Base-by-base conservation (phyloP, 2,329 filamentous ascomycete genomes). In the Diaporthe citrichinensis region DNA sequence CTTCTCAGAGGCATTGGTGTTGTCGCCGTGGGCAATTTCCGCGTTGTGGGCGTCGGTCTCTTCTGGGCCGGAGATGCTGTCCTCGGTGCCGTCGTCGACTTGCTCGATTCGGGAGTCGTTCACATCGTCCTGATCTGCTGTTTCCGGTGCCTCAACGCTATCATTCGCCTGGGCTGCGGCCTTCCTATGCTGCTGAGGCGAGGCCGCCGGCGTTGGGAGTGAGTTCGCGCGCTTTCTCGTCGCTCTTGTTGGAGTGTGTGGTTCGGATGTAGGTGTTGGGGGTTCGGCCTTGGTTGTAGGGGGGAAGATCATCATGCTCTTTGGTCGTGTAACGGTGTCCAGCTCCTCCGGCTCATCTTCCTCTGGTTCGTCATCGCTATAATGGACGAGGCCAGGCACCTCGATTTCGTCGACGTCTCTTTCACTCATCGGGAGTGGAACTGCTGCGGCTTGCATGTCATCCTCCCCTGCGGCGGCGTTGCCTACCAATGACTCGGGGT, bases 381-480 rank as follows among this genome's bases (percentile, higher is more conserved):
- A 89, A 17, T 83, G 83, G 1, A 89, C 90, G 7, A 95, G 87
- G 0, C 93, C 94, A 4, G 94, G 94, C 59, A 95, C 90, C 80
- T 97, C 94, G 57, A 97, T 97, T 81, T 97, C 95, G 61, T 93
- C 89, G 10, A 96, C 85, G 80, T 97, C 95, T 65, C 92, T 89
- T 49, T 91, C 87, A 34, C 87, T 87, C 55, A 92, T 86, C 0
- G 94, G 94, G 14, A 97, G 85, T n/a, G 94, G 92, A 77, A 96
- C 89, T 55, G 88, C 87, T 9, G 90, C 88, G 12, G 92, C 88
- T 72, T 81, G 85, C 82, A 84, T 81, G 76, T 84, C 82, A 59
- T 87, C 84, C 61, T 90, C 85, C 8, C 57, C 61, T n/a, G 78
- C 78, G 46, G 78, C 41, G 1, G 57, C 23, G 4, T 61, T 67